Evolutionary conservation across 1,284 basidiomycete genomes (phyloP), one percentile per base, ranked within the genome.

Genomic region (Sporisorium sorghi): DNA sequence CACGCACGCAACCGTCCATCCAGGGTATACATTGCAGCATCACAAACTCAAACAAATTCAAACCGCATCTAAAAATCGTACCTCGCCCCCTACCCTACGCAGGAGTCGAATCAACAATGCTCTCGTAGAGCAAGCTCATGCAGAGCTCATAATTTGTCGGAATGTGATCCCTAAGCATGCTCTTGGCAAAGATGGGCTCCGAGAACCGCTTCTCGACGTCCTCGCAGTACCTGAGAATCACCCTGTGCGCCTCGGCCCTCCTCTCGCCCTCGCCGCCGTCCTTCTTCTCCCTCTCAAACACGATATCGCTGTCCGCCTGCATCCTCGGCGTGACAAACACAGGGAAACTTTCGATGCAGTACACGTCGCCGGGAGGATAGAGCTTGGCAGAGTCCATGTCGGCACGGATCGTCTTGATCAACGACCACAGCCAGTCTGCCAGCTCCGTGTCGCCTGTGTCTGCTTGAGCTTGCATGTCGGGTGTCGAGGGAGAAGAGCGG

Each of bases 121-220:
- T 65, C 40, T 78, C 75, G 28, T 57, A 79, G 19, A 80, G 59
- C 53, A 80, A 60, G 43, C 69, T 73, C 56, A 74, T 76, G 49
- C 77, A 78, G n/a, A 79, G 49, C 61, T 80, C 78, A 54, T 80
- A 80, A 21, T 78, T 79, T 14, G 74, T 80, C 1, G 80, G 80
- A 6, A 79, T 70, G 37, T 81, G 80, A 57, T 81, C 80, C 35
- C 78, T 30, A 26, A 81, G 37, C 76, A 81, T 76, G 30, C 70
- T 77, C 54, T 77, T 73, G 5, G 78, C 71, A 37, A 80, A 87
- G 76, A 86, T 71, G 59, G 86, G 86, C 65, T 88, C 87, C 21
- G 85, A 82, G 76, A 88, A 88, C 5, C 87, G 69, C 63, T 85
- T 85, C 62, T 85, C 84, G 6, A 87, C 86, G 19, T 86, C 85